These are phyloP conservation scores for Wickerhamiella lipophila DNA, from an alignment of 805 yeast genomes.

Conservation along the genomic window DNA sequence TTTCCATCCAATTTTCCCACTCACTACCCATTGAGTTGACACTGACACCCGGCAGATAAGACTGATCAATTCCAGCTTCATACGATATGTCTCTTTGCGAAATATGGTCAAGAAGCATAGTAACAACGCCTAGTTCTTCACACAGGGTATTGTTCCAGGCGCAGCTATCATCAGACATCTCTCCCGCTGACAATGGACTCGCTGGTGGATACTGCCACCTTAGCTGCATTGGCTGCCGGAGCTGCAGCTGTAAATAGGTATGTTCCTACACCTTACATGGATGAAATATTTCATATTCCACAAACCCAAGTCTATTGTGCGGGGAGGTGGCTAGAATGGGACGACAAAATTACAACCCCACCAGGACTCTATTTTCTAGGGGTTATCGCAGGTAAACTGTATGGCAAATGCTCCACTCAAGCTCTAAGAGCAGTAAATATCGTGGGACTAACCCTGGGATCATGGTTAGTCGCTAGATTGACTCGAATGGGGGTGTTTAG, in stretches of 20 bases:
- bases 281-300: conserved; percentile 75
- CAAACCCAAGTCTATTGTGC: conserved; percentile 60
- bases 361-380: conserved; percentile 64
- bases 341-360: conserved; percentile 88
- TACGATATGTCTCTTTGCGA: conserved; percentile 28
- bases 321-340: conserved; percentile 55
- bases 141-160: conserved; percentile 17
- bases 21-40: conserved; percentile 4
- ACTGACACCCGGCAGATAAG: conserved; percentile 28
- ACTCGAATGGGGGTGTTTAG: conserved; percentile 35
- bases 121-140: conserved; percentile 14
- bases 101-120: conserved; percentile 19
- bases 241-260: conserved; percentile 10
- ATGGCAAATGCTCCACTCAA: conserved; percentile 23
- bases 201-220: background rate
- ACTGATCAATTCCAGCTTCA: conserved; percentile 27
- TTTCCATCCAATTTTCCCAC: conserved; percentile 11
- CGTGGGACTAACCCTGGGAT: conserved; percentile 28
- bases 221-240: conserved; percentile 7
- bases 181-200: conserved; percentile 4
- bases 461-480: conserved; percentile 31
- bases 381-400: conserved; percentile 18
- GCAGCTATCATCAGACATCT: conserved; percentile 6
- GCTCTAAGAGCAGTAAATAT: conserved; percentile 47
- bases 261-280: conserved; percentile 30